phyloP scores from a whole-genome alignment of 441 rosid genomes.

The Erodium texanum region DNA sequence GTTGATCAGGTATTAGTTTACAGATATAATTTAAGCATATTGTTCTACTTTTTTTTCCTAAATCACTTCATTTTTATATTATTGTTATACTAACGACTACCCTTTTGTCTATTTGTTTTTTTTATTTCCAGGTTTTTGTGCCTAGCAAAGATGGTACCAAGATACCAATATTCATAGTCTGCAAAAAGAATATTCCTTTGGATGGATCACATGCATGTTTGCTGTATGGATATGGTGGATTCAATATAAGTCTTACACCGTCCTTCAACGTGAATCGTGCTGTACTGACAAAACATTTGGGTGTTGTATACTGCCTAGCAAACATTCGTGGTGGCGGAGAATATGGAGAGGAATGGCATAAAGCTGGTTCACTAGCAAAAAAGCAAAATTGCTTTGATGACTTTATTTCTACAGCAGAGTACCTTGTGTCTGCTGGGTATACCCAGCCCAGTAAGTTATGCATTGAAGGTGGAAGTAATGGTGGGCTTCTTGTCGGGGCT shows the following conservation, averaged over 20 bases:
- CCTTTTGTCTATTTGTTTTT: conserved; percentile 7
- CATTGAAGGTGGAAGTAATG: conserved; percentile 97
- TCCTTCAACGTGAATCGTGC: conserved; percentile 61
- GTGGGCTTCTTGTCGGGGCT: conserved; percentile 93
- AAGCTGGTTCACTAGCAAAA: conserved; percentile 69
- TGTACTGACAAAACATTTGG: conserved; percentile 61
- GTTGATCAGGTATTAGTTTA: conserved; percentile 58
- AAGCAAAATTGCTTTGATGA: conserved; percentile 94
- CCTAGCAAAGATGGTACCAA: conserved; percentile 75
- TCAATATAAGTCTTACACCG: conserved; percentile 76
- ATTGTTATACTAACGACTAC: background rate
- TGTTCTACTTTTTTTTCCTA: conserved; percentile 1
- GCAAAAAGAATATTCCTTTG: conserved; percentile 47
- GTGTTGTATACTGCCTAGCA: conserved; percentile 70
- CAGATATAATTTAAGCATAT: background rate
- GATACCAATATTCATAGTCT: conserved; percentile 77
- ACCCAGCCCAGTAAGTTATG: conserved; percentile 69
- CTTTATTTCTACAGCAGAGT: conserved; percentile 72
- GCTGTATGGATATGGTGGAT: conserved; percentile 91
- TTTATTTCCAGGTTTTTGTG: conserved; percentile 51
- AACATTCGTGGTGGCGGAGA: conserved; percentile 98
- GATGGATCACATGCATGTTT: conserved; percentile 92
- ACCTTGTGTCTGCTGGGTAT: conserved; percentile 72
- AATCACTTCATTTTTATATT: background rate
- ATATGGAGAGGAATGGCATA: conserved; percentile 98